Percentiles rank a stretch among this genome's conserved stretches.
phyloP scores from a whole-genome alignment of 2,329 filamentous ascomycete genomes.

The Neofusicoccum ribis region DNA sequence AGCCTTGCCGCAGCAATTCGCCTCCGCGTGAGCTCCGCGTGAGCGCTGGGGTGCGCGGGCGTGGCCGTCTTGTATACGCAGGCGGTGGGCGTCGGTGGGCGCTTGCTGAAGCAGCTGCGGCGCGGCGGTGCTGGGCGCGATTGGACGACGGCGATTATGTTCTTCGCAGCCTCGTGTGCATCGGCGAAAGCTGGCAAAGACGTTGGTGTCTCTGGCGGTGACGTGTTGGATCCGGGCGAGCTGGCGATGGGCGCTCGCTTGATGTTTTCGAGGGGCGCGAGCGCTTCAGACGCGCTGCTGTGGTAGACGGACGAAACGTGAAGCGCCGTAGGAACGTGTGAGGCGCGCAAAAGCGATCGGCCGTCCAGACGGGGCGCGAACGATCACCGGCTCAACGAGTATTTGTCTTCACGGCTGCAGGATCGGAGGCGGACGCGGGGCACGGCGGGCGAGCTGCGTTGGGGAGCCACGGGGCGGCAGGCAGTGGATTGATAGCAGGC shows the following conservation, averaged over 20 bases:
- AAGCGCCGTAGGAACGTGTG: slow-evolving; percentile 18
- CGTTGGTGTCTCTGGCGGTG: not conserved
- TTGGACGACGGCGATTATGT: not conserved
- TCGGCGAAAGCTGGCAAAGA: not conserved
- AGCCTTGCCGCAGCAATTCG: not conserved
- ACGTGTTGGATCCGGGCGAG: not conserved
- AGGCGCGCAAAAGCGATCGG: slow-evolving; percentile 4
- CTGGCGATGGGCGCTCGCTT: not conserved
- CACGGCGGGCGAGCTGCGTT: not conserved
- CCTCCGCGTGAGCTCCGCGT: not conserved
- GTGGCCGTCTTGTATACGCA: not conserved
- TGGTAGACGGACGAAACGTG: slow-evolving; percentile 16
- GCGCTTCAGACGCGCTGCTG: not conserved
- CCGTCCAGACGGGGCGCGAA: not conserved
- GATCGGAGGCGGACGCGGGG: no score
- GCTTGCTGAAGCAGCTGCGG: not conserved
- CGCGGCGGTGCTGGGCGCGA: not conserved
- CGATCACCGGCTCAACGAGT: not conserved
- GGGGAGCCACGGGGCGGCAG: slow-evolving; percentile 3
- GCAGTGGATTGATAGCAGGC: not conserved
- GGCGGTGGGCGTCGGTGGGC: not conserved
- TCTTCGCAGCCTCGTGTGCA: not conserved
- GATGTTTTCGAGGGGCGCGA: not conserved
- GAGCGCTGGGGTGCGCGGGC: not conserved
- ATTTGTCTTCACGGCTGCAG: not conserved